Evolutionary conservation across 2,329 filamentous ascomycete genomes (phyloP).

Genomic region (Penicillium sp.): DNA sequence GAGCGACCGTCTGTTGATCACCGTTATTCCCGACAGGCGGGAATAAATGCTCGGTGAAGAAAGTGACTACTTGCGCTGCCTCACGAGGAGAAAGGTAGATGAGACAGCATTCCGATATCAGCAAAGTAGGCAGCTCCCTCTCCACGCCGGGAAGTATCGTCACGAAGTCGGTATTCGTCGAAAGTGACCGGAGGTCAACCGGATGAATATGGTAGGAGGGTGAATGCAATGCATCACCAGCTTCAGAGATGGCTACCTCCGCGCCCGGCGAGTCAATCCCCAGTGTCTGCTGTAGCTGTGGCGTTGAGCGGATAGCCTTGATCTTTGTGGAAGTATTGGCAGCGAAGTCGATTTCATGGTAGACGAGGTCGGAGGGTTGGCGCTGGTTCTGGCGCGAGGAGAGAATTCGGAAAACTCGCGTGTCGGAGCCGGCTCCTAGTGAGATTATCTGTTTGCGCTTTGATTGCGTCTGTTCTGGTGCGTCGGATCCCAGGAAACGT

Average conservation of each 20-base stretch:
- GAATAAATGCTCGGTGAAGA: slow-evolving; percentile 63
- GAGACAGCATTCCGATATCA: slow-evolving; percentile 94
- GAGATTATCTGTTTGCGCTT: slow-evolving; percentile 76
- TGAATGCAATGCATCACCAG: slow-evolving; percentile 51
- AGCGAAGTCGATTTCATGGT: slow-evolving; percentile 93
- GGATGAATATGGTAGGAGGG: slow-evolving; percentile 61
- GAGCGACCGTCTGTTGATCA: slow-evolving; percentile 43
- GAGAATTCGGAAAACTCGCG: slow-evolving; percentile 78
- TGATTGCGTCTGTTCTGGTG: slow-evolving; percentile 27
- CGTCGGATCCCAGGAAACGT: slow-evolving; percentile 63
- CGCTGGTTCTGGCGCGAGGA: slow-evolving; percentile 39
- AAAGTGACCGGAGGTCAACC: slow-evolving; percentile 70
- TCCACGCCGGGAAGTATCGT: slow-evolving; percentile 53
- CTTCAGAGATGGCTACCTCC: slow-evolving; percentile 40
- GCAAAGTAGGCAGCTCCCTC: slow-evolving; percentile 71
- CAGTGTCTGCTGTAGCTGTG: slow-evolving; percentile 36
- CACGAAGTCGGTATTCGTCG: slow-evolving; percentile 8
- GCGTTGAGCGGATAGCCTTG: slow-evolving; percentile 40
- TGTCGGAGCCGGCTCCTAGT: slow-evolving; percentile 91
- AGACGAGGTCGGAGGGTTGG: slow-evolving; percentile 61
- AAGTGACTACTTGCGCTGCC: slow-evolving; percentile 66
- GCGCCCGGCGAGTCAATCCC: slow-evolving; percentile 34
- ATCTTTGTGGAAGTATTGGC: slow-evolving; percentile 72
- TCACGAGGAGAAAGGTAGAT: slow-evolving; percentile 76
- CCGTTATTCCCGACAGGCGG: slow-evolving; percentile 25